Base-by-base conservation (phyloP, 2,329 filamentous ascomycete species). In the Aureobasidium sp. region DNA sequence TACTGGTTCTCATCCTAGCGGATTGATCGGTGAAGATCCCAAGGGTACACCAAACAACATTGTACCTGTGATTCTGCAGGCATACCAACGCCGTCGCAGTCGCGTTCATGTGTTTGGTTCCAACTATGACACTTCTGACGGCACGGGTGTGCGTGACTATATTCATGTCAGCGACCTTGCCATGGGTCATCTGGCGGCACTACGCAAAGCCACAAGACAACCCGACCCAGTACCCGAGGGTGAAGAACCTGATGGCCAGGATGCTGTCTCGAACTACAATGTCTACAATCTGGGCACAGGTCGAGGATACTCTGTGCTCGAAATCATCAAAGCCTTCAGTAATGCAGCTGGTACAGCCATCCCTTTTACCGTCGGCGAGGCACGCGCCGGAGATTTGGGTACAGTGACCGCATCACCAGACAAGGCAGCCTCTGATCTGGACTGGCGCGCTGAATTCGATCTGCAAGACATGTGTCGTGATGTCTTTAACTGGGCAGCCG, bases 91-190 rank as follows among this genome's bases (percentile, higher is more conserved):
- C 34, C 50, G 51, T 26, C 50, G 51, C 8, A 79, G 84, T 53
- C 82, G 84, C 59, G 84, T 86, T 8, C 77, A 82, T 55, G 81
- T 88, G 59, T 88, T 85, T 65, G 86, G 86, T 8, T 79, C 78
- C 2, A 84, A 88, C 71, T 88, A 85, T 80, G 79, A 85, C 62
- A 88, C 86, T 0, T 75, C 77, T 4, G 86, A 88, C 67, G 85
- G 86, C 17, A 87, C 85, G 0, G 84, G 84, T 1, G 79, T 88
- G 44, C 82, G 86, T 46, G 86, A 88, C 71, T 88, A 86, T 69
- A 86, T 88, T 65, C 85, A 88, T 66, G 85, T 87, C 41, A 82
- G 80, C 17, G 86, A 88, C 71, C 78, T 88, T 48, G 85, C 85
- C 6, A 77, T 81, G 46, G 85, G 83, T 5, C 86, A 88, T 71